Percentiles rank a stretch among this genome's conserved stretches.
These are phyloP conservation scores for Penicillium daleae DNA, from an alignment of 495 filamentous ascomycete genomes.

Conservation along the genomic window DNA sequence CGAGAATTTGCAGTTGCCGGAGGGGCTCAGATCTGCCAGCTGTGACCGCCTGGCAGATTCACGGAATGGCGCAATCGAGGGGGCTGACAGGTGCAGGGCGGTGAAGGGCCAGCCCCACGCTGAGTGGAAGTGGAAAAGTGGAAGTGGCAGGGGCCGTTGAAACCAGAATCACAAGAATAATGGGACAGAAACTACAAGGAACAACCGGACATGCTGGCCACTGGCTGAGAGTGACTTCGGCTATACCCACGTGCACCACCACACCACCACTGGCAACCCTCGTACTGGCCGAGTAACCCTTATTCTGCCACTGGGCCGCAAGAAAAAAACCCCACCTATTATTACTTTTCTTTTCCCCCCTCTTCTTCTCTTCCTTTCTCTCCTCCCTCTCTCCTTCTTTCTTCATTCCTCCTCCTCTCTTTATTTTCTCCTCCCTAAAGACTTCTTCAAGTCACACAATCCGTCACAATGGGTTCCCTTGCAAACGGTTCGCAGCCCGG, in stretches of 20 bases:
- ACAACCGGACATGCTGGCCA: slow-evolving; percentile 4
- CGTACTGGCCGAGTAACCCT: slow-evolving; percentile 24
- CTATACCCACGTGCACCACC: slow-evolving; percentile 18
- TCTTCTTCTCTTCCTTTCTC: slow-evolving; percentile 9
- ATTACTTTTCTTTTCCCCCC: slow-evolving; percentile 18
- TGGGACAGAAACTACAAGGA: slow-evolving; percentile 5
- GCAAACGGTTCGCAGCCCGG: slow-evolving; percentile 62
- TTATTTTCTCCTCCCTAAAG: not conserved
- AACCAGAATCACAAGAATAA: not conserved
- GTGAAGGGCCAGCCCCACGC: not conserved
- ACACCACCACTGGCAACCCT: not conserved
- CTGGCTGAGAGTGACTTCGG: slow-evolving; percentile 18
- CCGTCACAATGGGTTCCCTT: slow-evolving; percentile 61
- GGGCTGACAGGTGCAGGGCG: slow-evolving; percentile 12
- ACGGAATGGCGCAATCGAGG: slow-evolving; percentile 18
- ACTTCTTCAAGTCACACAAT: slow-evolving; percentile 26
- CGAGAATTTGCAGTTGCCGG: slow-evolving; percentile 21
- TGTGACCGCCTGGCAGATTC: slow-evolving; percentile 31
- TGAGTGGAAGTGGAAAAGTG: slow-evolving; percentile 2
- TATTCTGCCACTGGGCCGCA: slow-evolving; percentile 16
- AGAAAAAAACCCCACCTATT: slow-evolving; percentile 34
- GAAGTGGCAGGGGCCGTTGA: not conserved
- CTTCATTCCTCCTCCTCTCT: slow-evolving; percentile 23
- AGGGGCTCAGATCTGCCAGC: slow-evolving; percentile 15
- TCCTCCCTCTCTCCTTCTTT: slow-evolving; percentile 22